Conservation (phyloP, 805 yeast genomes). For the Hanseniaspora taiwanica region DNA sequence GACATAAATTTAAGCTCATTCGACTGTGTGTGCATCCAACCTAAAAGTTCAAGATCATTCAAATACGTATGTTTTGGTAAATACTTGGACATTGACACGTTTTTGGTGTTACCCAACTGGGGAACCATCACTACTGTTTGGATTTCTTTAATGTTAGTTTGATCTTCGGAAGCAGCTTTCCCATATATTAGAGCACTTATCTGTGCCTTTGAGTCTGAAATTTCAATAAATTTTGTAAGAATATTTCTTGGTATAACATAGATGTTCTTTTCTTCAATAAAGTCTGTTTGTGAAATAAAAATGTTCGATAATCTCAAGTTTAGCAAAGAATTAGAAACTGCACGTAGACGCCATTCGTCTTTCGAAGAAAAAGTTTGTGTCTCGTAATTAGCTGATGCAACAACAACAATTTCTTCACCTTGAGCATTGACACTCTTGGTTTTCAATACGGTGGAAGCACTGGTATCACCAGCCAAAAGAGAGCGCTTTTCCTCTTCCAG, state of each 20-base stretch:
- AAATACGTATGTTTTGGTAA: slow-evolving; percentile 24
- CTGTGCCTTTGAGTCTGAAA: slow-evolving; percentile 70
- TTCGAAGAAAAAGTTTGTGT: slow-evolving; percentile 71
- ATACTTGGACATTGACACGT: slow-evolving; percentile 44
- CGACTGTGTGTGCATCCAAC: slow-evolving; percentile 89
- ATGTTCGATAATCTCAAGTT: slow-evolving; percentile 64
- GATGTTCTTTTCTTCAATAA: slow-evolving; percentile 43
- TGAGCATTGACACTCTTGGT: slow-evolving; percentile 80
- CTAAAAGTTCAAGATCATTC: slow-evolving; percentile 57
- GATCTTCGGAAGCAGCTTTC: slow-evolving; percentile 56
- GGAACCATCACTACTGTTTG: slow-evolving; percentile 68
- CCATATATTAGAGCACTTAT: slow-evolving; percentile 78
- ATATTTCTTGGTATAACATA: slow-evolving; percentile 76
- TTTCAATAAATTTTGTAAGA: slow-evolving; percentile 60
- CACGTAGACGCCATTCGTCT: slow-evolving; percentile 84
- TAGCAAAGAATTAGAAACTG: slow-evolving; percentile 62
- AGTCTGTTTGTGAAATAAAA: slow-evolving; percentile 58
- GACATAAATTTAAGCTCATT: slow-evolving; percentile 50
- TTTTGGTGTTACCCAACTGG: slow-evolving; percentile 63
- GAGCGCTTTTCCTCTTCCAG: slow-evolving; percentile 29
- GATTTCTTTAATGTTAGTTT: slow-evolving; percentile 58
- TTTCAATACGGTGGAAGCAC: slow-evolving; percentile 50
- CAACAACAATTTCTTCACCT: slow-evolving; percentile 92
- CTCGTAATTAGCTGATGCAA: slow-evolving; percentile 81
- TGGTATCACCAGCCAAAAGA: slow-evolving; percentile 28